Evolutionary conservation across 495 filamentous ascomycete genomes (phyloP), one percentile per base, ranked within the genome.

Genomic region (Sporormia fimetaria): DNA sequence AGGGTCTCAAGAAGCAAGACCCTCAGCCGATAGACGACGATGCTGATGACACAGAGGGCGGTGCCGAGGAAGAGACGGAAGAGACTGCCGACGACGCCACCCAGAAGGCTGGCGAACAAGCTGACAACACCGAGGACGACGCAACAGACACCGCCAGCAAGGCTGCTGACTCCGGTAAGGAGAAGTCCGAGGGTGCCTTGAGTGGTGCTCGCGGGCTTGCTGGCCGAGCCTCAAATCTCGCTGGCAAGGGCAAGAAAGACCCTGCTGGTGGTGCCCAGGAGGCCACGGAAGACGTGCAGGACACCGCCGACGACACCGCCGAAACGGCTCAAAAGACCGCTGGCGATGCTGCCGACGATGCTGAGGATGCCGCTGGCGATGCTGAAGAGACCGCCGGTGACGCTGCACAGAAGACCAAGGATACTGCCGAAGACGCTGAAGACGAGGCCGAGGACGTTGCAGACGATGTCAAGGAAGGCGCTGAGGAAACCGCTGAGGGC

Each of bases 71-170:
- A n/a, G n/a, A n/a, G n/a, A n/a, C n/a, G n/a, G n/a, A n/a, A n/a
- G n/a, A n/a, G 32, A 56, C 53, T 6, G 50, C 44, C 23, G 60
- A 54, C 30, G 55, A 56, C 10, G 48, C 49, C 17, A 52, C 49
- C 9, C 58, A 60, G 38, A 59, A 63, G 14, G 60, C 57, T 17
- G 54, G 55, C 6, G 51, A 59, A 5, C 61, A 62, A 47, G 61
- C 42, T 14, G 50, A 49, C 25, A 47, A 43, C 28, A 41, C 37
- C 25, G 48, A 51, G 9, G 52, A 57, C 23, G 51, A 47, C 10
- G 49, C 47, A 31, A 45, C 43, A 11, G 55, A 44, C 10, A 33
- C 44, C 0, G 47, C 35, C 11, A 50, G 38, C 16, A 44, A 54
- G 12, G 29, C 42, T n/a, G 37, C 40, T 1, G 42, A 57, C 21